phyloP scores from a whole-genome alignment of 805 yeast species.

The Candida germanica region DNA sequence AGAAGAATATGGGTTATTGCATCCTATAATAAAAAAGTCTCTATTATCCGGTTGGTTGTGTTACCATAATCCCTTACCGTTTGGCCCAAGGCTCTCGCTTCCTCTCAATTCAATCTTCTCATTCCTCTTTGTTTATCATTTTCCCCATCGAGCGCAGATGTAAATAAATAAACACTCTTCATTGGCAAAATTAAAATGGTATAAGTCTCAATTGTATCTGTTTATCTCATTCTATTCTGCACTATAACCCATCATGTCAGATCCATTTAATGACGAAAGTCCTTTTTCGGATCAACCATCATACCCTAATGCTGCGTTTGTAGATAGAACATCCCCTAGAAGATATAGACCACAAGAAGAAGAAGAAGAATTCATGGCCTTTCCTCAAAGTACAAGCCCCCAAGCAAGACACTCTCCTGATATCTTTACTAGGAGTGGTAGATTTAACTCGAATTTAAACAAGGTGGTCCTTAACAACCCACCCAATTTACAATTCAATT shows the following conservation, averaged over 20 bases:
- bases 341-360: conserved; percentile 26
- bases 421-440: conserved; percentile 38
- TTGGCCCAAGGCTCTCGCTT: too few species aligned
- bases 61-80: too few species aligned
- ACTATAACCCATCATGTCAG: conserved; percentile 19
- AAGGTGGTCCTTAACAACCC: conserved; percentile 21
- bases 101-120: not conserved
- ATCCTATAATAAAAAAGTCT: too few species aligned
- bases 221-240: too few species aligned
- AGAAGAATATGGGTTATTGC: too few species aligned
- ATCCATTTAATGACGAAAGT: conserved; percentile 31
- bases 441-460: conserved; percentile 14
- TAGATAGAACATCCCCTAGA: conserved; percentile 37
- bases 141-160: not conserved
- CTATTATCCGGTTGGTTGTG: too few species aligned
- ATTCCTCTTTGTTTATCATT: not conserved
- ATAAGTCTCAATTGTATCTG: not conserved
- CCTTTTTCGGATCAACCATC: conserved; percentile 34
- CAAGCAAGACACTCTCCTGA: conserved; percentile 40
- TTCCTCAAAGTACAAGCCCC: conserved; percentile 20
- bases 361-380: conserved; percentile 29
- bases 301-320: conserved; percentile 39
- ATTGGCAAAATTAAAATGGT: not conserved
- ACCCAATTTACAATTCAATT: conserved; percentile 20
- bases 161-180: conserved; percentile 6